Evolutionary conservation across 1,139 yeast species (phyloP).

Genomic region (Kodamaea sp.): DNA sequence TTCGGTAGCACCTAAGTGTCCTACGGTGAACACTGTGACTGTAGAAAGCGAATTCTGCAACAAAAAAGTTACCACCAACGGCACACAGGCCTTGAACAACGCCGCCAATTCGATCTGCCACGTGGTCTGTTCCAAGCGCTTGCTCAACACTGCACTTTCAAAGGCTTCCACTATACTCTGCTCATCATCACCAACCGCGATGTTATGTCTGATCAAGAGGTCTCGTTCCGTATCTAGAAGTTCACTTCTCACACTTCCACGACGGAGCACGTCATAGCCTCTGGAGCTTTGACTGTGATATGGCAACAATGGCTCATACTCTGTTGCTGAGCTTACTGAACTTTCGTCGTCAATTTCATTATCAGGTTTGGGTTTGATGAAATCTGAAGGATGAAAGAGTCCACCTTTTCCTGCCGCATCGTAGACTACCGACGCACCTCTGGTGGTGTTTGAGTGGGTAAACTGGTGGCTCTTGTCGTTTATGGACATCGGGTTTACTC

Average conservation of each 20-base stretch:
- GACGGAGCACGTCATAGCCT: background rate
- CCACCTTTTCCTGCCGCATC: slow-evolving; percentile 59
- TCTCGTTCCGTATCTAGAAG: slow-evolving; percentile 39
- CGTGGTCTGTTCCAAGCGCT: slow-evolving; percentile 30
- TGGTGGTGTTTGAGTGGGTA: slow-evolving; percentile 46
- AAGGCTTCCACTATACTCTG: slow-evolving; percentile 33
- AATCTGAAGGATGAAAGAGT: slow-evolving; percentile 52
- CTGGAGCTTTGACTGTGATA: background rate
- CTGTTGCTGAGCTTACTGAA: slow-evolving; percentile 18
- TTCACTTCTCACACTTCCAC: slow-evolving; percentile 29
- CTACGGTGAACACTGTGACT: slow-evolving; percentile 59
- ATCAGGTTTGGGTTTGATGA: slow-evolving; percentile 20
- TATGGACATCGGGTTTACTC: too few relatives aligned
- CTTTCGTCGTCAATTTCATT: slow-evolving; percentile 5
- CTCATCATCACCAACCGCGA: slow-evolving; percentile 27
- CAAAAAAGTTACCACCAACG: slow-evolving; percentile 54
- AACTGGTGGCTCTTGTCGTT: slow-evolving; percentile 39
- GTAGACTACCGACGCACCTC: slow-evolving; percentile 54
- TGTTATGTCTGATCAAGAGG: slow-evolving; percentile 32
- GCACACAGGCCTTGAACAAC: slow-evolving; percentile 48
- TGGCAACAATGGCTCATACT: slow-evolving; percentile 16
- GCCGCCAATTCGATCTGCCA: slow-evolving; percentile 39
- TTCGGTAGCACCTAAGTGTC: slow-evolving; percentile 59
- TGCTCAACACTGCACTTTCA: slow-evolving; percentile 35
- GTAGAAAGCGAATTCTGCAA: slow-evolving; percentile 58